phyloP scores from a whole-genome alignment of 2,329 filamentous ascomycete genomes.

The Ophiostoma angusticollis region DNA sequence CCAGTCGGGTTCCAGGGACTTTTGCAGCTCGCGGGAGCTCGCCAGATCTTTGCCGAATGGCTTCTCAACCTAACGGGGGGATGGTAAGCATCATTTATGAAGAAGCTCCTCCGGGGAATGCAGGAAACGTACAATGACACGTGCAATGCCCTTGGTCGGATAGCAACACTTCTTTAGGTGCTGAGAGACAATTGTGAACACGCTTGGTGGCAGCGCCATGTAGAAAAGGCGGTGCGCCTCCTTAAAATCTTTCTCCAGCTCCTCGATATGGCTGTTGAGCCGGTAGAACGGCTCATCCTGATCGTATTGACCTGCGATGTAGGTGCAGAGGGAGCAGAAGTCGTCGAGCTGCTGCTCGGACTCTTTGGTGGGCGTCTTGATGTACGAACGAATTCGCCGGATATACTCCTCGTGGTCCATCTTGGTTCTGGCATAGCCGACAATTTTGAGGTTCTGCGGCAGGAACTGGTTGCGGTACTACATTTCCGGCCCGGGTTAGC shows the following conservation, averaged over 20 bases:
- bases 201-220: conserved; percentile 95
- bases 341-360: conserved; percentile 89
- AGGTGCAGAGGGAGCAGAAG: conserved; percentile 79
- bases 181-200: conserved; percentile 95
- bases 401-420: conserved; percentile 97
- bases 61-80: conserved; percentile 68
- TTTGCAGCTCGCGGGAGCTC: conserved; percentile 88
- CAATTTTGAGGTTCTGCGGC: conserved; percentile 87
- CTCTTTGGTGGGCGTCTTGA: conserved; percentile 97
- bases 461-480: conserved; percentile 99
- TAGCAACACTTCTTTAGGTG: conserved; percentile 97
- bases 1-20: conserved; percentile 93
- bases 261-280: conserved; percentile 73
- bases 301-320: conserved; percentile 96
- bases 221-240: conserved; percentile 94
- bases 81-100: neutral
- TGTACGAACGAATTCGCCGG: conserved; percentile 89
- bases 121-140: conserved; percentile 60
- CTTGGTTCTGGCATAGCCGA: conserved; percentile 98
- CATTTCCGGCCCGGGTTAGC: conserved; percentile 3
- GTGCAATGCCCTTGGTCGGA: conserved; percentile 75
- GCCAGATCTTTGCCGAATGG: conserved; percentile 95
- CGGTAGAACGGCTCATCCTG: conserved; percentile 85
- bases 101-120: neutral
- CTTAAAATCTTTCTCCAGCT: conserved; percentile 67